Base-by-base conservation (phyloP, 2,329 filamentous ascomycete genomes). In the Clonostachys byssicola region DNA sequence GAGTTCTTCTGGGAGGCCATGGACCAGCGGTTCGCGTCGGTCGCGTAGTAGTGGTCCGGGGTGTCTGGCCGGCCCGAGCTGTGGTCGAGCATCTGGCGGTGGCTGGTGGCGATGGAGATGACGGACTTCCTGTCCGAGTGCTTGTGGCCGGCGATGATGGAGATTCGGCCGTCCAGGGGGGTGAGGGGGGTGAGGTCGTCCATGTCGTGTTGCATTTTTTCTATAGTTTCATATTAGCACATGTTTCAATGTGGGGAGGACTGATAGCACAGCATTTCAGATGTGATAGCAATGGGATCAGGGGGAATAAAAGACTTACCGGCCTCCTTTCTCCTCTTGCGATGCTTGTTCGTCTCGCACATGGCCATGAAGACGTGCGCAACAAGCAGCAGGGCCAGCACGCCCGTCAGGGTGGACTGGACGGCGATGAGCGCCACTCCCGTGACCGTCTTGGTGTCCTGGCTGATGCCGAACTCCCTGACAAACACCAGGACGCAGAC, bases 341-440 rank as follows among this genome's bases (percentile, higher is more conserved):
- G 84, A 67, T 97, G 92, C 5, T 92, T 92, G 71, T 97, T 97
- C 71, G 91, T 81, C 63, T 87, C 88, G 78, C 83, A 84, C 69
- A 85, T 91, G 45, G 84, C 79, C 57, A 89, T 88, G 61, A 96
- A 82, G 42, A 89, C 89, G 61, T 97, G 97, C 72, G 92, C 88
- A 12, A 81, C 80, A 56, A 99, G 95, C 33, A 97, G 76, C 45
- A 97, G 87, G 5, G 89, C 92, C 48, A 99, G 75, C 20, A 90
- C 67, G 51, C 80, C 91, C 6, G 92, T 95, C 55, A 99, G 72
- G 0, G 85, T 80, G 0, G 89, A 89, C 68, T 99, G 94, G 6
- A 97, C 78, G n/a, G 85, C 89, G 54, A 97, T 94, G 49, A 99
- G 78, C 14, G 91, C 89, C n/a, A 97, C 82, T 47, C 94, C 94